A percentile compares a stretch with the other conserved stretches of the same genome.
These are phyloP conservation scores for Piper longum DNA, from an alignment of 164 flowering plant genomes.

Conservation along the genomic window DNA sequence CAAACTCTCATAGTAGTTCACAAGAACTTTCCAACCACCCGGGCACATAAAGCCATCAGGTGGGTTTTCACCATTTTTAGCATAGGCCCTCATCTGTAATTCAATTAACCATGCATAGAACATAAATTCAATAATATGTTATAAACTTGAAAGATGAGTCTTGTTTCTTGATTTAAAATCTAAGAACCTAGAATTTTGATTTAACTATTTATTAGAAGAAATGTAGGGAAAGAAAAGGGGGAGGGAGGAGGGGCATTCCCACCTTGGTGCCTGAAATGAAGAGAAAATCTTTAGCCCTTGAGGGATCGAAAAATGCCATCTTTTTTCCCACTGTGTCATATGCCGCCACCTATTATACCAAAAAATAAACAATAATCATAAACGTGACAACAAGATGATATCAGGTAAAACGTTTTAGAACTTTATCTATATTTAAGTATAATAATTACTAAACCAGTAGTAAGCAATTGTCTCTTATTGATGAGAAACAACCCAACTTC, in stretches of 20 bases:
- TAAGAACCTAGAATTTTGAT: no score
- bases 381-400: neutral
- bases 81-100: constrained; percentile 71
- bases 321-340: constrained; percentile 62
- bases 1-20: constrained; percentile 60
- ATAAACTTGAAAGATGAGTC: no score
- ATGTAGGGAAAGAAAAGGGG: neutral
- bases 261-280: constrained; percentile 98
- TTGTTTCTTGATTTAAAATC: no score
- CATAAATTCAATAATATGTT: no score
- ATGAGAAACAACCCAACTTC: no score
- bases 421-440: no score
- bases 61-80: constrained; percentile 76
- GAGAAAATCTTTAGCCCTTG: constrained; percentile 74
- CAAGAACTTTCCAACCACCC: constrained; percentile 87
- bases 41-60: constrained; percentile 96
- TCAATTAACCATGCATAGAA: neutral
- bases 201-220: neutral
- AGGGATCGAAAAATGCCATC: constrained; percentile 94
- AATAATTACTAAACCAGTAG: no score
- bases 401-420: no score
- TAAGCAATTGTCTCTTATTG: no score
- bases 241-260: constrained; percentile 1
- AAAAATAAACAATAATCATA: neutral
- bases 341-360: constrained; percentile 64